phyloP scores from a whole-genome alignment of 2,329 filamentous ascomycete genomes.

The Monosporascus sp. region DNA sequence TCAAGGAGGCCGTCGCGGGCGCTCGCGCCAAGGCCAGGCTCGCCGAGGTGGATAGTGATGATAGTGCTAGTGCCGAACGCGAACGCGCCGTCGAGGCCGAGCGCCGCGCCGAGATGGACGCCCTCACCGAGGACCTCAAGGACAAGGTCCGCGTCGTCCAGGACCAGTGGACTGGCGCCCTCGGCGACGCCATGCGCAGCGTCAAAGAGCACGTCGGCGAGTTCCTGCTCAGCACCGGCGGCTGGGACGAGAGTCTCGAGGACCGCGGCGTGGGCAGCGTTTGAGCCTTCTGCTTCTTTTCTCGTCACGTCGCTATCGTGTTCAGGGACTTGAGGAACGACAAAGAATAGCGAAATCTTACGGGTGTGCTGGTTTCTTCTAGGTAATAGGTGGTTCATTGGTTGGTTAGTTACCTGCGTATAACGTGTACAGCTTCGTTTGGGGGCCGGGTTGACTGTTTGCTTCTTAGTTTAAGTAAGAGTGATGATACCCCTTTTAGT shows the following conservation, averaged over 20 bases:
- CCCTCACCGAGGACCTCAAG: conserved; percentile 80
- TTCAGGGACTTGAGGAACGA: no score
- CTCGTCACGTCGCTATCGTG: conserved; percentile 21
- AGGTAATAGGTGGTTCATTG: no score
- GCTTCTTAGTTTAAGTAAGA: background rate
- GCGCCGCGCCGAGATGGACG: conserved; percentile 59
- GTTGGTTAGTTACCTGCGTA: no score
- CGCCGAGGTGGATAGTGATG: conserved; percentile 51
- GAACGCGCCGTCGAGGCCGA: conserved; percentile 42
- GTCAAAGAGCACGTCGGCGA: conserved; percentile 70
- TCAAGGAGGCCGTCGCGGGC: conserved; percentile 70
- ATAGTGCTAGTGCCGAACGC: no score
- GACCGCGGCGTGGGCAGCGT: conserved; percentile 46
- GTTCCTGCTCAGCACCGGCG: conserved; percentile 71
- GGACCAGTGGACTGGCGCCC: conserved; percentile 80
- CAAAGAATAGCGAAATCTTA: no score
- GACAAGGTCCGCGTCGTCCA: conserved; percentile 90
- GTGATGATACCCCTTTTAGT: background rate
- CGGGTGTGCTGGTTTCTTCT: no score
- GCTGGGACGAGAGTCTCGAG: conserved; percentile 77
- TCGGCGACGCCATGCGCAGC: conserved; percentile 70
- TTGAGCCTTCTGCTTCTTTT: conserved; percentile 21
- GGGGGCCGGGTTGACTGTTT: background rate
- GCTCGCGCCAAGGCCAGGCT: conserved; percentile 59
- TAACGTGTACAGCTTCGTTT: background rate